Evolutionary conservation across 768 basidiomycete species (phyloP).

Genomic region (Phanerochaete carnosa): DNA sequence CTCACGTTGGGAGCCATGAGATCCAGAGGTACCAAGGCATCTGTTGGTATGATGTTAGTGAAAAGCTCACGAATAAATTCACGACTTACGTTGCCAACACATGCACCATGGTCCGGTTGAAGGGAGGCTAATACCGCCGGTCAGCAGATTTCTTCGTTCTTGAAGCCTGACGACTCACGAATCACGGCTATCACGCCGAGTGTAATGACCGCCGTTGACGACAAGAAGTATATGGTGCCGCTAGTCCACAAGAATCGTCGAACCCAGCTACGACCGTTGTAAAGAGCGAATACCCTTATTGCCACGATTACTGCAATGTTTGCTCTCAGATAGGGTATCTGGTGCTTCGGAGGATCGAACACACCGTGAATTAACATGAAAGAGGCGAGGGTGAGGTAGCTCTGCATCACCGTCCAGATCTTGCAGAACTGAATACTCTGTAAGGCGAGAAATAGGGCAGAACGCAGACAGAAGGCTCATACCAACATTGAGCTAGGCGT

Average conservation of each 20-base stretch:
- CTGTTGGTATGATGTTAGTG: constrained; percentile 5
- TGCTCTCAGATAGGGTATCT: neutral
- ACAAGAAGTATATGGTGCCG: constrained; percentile 17
- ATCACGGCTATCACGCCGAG: constrained; percentile 21
- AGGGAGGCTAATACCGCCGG: constrained; percentile 14
- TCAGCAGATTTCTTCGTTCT: neutral
- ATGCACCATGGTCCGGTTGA: constrained; percentile 21
- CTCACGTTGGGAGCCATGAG: constrained; percentile 25
- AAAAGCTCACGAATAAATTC: neutral
- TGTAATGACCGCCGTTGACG: constrained; percentile 20
- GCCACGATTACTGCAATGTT: constrained; percentile 21
- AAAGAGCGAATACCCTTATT: constrained; percentile 22
- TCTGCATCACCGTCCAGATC: constrained; percentile 23
- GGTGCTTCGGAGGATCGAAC: neutral
- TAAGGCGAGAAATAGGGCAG: neutral
- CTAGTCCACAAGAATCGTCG: constrained; percentile 19
- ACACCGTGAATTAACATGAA: constrained; percentile 28
- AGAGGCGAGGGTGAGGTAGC: constrained; percentile 24
- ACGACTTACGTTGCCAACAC: constrained; percentile 22
- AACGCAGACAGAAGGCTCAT: neutral
- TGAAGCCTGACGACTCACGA: constrained; percentile 10
- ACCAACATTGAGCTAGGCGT: constrained; percentile 14
- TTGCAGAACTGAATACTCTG: constrained; percentile 20
- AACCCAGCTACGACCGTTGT: constrained; percentile 22
- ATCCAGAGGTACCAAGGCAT: constrained; percentile 24